Evolutionary conservation across 2,329 filamentous ascomycete species (phyloP), one percentile per base, ranked within the genome.

Genomic region (Rosellinia necatrix): DNA sequence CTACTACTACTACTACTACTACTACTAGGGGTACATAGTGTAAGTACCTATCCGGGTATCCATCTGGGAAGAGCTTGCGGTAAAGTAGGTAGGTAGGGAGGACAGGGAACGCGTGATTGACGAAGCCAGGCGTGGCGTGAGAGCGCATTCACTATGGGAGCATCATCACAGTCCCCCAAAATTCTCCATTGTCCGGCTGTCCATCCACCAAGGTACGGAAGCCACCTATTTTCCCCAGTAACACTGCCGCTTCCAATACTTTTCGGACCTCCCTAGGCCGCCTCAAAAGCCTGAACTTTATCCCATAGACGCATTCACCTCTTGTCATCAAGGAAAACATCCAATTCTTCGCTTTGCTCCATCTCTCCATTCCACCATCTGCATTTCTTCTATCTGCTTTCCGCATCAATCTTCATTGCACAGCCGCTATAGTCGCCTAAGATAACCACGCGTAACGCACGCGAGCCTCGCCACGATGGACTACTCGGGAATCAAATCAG

Each of bases 401-500:
- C n/a, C 21, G 15, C 15, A 43, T 24, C 34, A 35, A 34, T n/a
- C 46, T 37, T 5, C 44, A 19, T 48, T 27, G 13, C 38, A 4
- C 35, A 27, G 27, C 25, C 7, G 32, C 22, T 7, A 30, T 30
- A 32, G 21, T 46, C 12, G 21, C 12, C 13, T 32, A 42, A 40
- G 25, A 7, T 32, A 40, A 42, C 17, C 10, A 30, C 42, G 9
- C 37, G 19, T 38, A n/a, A 27, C 22, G 29, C 24, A 25, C 41
- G n/a, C 38, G 34, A 17, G 41, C 47, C 9, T 13, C 29, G 51
- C 27, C 22, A 71, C 71, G 69, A 71, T 71, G 69, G 68, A 70
- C 40, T 54, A 42, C 52, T 34, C 46, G 24, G 51, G 63, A 9
- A 61, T 69, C 57, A 71, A 70, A 44, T 55, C 61, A 15, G 70